Evolutionary conservation across 2,329 filamentous ascomycete genomes (phyloP).

Genomic region (Trichoderma cornu-damae): DNA sequence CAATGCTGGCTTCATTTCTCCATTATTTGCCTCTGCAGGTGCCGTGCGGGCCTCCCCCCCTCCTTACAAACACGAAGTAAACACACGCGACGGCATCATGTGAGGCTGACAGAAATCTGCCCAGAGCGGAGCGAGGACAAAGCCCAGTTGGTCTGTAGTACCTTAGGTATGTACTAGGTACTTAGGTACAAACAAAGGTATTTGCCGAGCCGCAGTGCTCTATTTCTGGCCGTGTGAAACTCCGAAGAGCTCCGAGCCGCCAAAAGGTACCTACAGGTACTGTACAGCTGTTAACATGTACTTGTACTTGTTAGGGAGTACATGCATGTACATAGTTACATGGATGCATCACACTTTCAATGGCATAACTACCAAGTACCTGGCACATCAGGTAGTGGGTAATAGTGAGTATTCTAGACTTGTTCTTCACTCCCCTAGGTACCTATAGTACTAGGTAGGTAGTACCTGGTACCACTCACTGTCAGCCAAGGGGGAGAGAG

Average conservation of each 20-base stretch:
- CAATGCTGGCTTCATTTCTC: neutral
- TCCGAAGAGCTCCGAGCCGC: neutral
- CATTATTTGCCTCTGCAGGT: neutral
- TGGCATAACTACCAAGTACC: too few relatives aligned
- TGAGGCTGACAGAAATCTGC: neutral
- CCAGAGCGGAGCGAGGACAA: neutral
- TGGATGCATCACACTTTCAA: too few relatives aligned
- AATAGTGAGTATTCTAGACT: neutral
- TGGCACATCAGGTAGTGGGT: neutral
- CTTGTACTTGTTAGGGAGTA: too few relatives aligned
- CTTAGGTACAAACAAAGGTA: too few relatives aligned
- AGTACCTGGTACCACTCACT: too few relatives aligned
- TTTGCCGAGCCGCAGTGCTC: too few relatives aligned
- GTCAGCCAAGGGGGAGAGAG: neutral
- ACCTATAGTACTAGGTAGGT: too few relatives aligned
- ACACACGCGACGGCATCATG: neutral
- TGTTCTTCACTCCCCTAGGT: constrained; percentile 5
- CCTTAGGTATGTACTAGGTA: too few relatives aligned
- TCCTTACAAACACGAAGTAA: too few relatives aligned
- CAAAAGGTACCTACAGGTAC: neutral
- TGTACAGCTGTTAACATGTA: neutral
- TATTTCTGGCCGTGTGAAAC: too few relatives aligned
- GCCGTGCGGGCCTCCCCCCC: neutral
- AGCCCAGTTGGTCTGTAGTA: neutral
- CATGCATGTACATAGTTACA: too few relatives aligned